Evolutionary conservation across 1,284 basidiomycete species (phyloP), one percentile per base, ranked within the genome.

Genomic region (Rugosomyces carneus): DNA sequence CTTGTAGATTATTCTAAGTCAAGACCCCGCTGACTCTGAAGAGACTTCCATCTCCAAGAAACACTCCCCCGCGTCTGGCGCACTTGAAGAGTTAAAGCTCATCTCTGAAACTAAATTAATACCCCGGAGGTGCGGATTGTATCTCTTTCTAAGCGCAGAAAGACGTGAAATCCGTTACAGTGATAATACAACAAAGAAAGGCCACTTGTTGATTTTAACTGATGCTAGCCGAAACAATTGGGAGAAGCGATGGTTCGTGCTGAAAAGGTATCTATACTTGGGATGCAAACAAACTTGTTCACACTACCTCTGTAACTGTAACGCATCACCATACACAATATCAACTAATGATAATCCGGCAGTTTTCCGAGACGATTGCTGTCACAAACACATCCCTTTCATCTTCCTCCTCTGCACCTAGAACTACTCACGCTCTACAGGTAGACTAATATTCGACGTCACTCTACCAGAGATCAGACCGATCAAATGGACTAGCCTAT

Each of bases 161-260:
- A 20, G 23, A 29, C 10, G 26, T 24, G 11, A 29, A 15, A 42
- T 37, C 41, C 27, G 37, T 42, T 26, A 37, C 47, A 93, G 90
- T 53, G 88, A 93, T 58, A 79, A 77, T 20, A 76, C 85, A 5
- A 87, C 89, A 10, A 94, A 93, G 73, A 86, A 84, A 59, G 93
- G 93, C 4, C 73, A 85, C 59, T 69, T 97, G 41, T 68, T 81
- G 63, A 77, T 94, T 50, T 74, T 97, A 49, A 76, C 76, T 20
- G 84, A 96, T 61, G 88, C 92, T 5, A 79, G 76, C 26, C 78
- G 80, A 52, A 83, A 93, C 59, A 62, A 70, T 15, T 98, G 95
- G 94, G 80, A 83, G 53, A 80, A 79, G 59, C 72, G 84, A 37
- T 92, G 87, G 81, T 93, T 95, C 60, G 88, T 93, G 10, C 73